A percentile compares a stretch with the other conserved stretches of the same genome.
These are phyloP conservation scores for Eucalyptus lansdowneana DNA, from an alignment of 345 rosid species.

Conservation along the genomic window DNA sequence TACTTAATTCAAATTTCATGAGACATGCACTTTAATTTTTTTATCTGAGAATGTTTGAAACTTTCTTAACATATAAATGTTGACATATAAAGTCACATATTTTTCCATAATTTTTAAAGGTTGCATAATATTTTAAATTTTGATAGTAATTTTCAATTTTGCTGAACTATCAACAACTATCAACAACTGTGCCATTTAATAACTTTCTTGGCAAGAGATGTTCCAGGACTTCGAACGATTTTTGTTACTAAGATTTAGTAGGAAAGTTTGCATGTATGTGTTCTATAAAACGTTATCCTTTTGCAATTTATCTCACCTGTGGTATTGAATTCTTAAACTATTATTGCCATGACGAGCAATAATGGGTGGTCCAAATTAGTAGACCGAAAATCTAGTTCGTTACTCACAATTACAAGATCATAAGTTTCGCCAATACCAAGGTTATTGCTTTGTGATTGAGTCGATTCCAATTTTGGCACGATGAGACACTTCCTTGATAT, in stretches of 20 bases:
- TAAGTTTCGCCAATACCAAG: neutral
- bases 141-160: neutral
- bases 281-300: neutral
- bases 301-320: neutral
- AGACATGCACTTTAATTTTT: neutral
- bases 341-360: neutral
- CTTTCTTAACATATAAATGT: neutral
- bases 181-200: neutral
- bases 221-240: neutral
- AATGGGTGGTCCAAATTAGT: neutral
- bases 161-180: neutral
- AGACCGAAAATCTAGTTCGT: neutral
- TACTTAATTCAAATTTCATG: neutral
- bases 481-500: neutral
- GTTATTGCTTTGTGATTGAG: neutral
- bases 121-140: neutral
- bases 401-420: neutral
- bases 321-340: neutral
- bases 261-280: neutral
- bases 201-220: neutral
- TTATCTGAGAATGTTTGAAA: accelerated
- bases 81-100: neutral
- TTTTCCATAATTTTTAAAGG: neutral
- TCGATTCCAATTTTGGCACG: neutral
- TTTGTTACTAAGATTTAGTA: neutral